Evolutionary conservation across 2,329 filamentous ascomycete genomes (phyloP), one percentile per base, ranked within the genome.

Genomic region (Talaromyces islandicus): DNA sequence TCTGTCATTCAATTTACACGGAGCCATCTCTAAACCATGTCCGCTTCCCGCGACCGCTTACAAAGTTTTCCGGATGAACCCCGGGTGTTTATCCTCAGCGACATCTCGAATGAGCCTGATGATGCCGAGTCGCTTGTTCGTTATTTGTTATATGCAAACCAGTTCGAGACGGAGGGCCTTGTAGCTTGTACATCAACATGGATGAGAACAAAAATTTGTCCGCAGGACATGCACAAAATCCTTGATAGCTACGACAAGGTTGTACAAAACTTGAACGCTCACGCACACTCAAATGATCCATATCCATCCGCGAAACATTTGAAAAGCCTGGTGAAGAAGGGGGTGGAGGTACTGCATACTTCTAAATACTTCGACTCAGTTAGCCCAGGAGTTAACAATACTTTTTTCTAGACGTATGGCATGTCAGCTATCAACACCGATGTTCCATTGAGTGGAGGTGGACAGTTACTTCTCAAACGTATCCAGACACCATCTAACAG

Each of bases 51-150:
- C 30, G 30, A 35, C 30, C 30, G 30, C 14, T 35, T 35, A 4
- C 30, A 35, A 35, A 35, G 11, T 35, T 35, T 35, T 35, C 30
- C 30, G 30, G 12, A 35, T 35, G 50, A 57, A n/a, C 55, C 55
- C 17, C 38, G 65, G 7, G 72, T 78, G 10, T 78, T 78, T 21
- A 71, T 78, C 59, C 57, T 78, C 19, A 74, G 76, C 11, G 77
- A 80, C 53, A 80, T 80, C 59, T 75, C 75, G 54, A 80, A 80
- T 62, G 78, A 80, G 62, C 77, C 77, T 0, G 78, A 80, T 58
- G 78, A 81, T 65, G 71, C 73, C 3, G 73, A 79, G 64, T 80
- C 76, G 2, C 68, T 81, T 10, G 74, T 77, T 7, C 73, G 79
- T 7, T 78, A 77, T 60, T 70, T 81, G 4, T 66, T 78, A 1